A percentile compares a stretch with the other conserved stretches of the same genome.
These are phyloP conservation scores for Pythium guiyangense DNA, from an alignment of 352 stramenopile genomes.

Conservation along the genomic window DNA sequence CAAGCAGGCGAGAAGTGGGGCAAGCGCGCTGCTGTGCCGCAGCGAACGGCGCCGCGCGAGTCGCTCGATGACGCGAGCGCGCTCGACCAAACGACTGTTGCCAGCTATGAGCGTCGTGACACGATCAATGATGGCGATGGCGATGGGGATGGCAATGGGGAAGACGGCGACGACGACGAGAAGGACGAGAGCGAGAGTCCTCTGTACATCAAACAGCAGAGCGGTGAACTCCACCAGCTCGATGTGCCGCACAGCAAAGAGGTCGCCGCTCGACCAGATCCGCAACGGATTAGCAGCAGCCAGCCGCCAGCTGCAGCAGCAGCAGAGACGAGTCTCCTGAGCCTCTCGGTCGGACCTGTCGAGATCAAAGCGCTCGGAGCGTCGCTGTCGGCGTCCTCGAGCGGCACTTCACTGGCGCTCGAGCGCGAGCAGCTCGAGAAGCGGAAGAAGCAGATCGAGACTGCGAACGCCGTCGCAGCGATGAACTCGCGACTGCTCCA, in stretches of 20 bases:
- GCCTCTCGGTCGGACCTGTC: constrained; percentile 26
- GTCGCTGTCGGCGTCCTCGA: not conserved
- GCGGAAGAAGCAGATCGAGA: constrained; percentile 65
- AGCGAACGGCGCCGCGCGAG: constrained; percentile 1
- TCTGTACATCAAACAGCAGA: constrained; percentile 12
- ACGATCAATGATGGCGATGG: not conserved
- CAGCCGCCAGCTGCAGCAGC: not conserved
- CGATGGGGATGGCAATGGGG: not conserved
- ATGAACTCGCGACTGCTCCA: constrained; percentile 72
- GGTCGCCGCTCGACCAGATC: not conserved
- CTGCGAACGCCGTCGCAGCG: constrained; percentile 60
- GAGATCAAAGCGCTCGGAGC: constrained; percentile 2
- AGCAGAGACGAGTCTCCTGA: constrained; percentile 20
- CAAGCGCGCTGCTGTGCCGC: constrained; percentile 1
- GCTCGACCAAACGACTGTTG: not conserved
- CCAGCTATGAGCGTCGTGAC: not conserved
- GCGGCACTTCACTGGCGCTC: constrained; percentile 37
- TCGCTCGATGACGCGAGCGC: not conserved
- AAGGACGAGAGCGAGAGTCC: not conserved
- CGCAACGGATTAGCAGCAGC: not conserved
- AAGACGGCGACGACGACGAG: constrained; percentile 3
- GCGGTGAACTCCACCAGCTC: constrained; percentile 11
- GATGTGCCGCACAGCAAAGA: constrained; percentile 12
- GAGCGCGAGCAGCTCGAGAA: constrained; percentile 73
- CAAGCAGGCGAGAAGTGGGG: constrained; percentile 16